These are phyloP conservation scores for Pachyrhizus erosus DNA, from an alignment of 306 rosid species.

Conservation along the genomic window DNA sequence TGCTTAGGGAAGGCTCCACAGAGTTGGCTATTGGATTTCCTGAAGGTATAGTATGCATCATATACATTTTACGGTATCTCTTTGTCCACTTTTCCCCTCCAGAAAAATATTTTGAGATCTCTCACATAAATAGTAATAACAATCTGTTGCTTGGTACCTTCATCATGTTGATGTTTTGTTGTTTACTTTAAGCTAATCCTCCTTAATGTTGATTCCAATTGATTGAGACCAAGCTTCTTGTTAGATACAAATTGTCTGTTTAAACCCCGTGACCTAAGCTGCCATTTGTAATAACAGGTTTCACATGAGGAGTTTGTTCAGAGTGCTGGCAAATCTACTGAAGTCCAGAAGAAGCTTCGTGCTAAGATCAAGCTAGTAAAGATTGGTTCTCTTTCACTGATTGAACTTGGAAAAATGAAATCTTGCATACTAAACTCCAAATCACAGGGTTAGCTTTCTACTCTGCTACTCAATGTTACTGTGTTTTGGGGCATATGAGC, in stretches of 20 bases:
- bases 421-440: slow-evolving; percentile 65
- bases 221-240: slow-evolving; percentile 1
- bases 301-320: slow-evolving; percentile 60
- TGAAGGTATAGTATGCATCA: slow-evolving; percentile 73
- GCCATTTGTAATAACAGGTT: slow-evolving; percentile 58
- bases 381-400: slow-evolving; percentile 65
- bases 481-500: neutral
- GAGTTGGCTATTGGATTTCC: slow-evolving; percentile 72
- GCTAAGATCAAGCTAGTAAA: slow-evolving; percentile 76
- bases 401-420: slow-evolving; percentile 82
- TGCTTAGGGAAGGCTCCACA: slow-evolving; percentile 85
- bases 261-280: slow-evolving; percentile 12
- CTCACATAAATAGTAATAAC: neutral
- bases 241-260: slow-evolving; percentile 30
- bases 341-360: slow-evolving; percentile 65
- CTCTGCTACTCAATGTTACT: slow-evolving; percentile 7
- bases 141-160: slow-evolving; percentile 6
- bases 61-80: slow-evolving; percentile 27
- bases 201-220: slow-evolving; percentile 25
- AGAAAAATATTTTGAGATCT: slow-evolving; percentile 6
- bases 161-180: slow-evolving; percentile 1
- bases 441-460: slow-evolving; percentile 56
- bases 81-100: slow-evolving; percentile 25
- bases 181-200: slow-evolving; percentile 17
- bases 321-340: slow-evolving; percentile 47